phyloP scores from a whole-genome alignment of 768 basidiomycete species.

The Crepidotus variabilis region DNA sequence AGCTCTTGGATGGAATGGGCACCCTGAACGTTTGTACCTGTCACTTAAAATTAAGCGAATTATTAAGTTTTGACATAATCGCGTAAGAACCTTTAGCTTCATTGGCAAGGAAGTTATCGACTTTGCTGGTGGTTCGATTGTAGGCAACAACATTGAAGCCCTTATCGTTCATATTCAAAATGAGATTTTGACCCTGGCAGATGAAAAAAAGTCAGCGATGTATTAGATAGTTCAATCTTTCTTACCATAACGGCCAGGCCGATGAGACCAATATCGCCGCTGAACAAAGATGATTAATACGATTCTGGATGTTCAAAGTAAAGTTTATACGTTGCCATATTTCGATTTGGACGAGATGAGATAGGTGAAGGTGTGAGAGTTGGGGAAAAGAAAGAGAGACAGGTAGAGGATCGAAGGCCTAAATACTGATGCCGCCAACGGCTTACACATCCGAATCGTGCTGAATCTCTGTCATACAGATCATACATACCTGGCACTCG shows the following conservation, averaged over 20 bases:
- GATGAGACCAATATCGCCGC: conserved; percentile 97
- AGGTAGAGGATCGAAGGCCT: conserved; percentile 13
- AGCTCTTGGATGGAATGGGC: conserved; percentile 94
- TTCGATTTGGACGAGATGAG: conserved; percentile 35
- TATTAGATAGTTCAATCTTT: too few relatives aligned
- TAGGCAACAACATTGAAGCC: conserved; percentile 96
- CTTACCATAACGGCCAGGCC: conserved; percentile 97
- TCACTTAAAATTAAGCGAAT: conserved; percentile 10
- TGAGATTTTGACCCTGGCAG: conserved; percentile 88
- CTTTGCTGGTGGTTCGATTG: conserved; percentile 96
- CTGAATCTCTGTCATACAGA: conserved; percentile 6
- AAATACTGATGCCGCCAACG: conserved; percentile 20
- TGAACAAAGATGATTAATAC: conserved; percentile 28
- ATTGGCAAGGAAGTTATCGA: conserved; percentile 92
- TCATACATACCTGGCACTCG: not conserved
- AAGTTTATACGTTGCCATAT: conserved; percentile 39
- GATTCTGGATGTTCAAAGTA: conserved; percentile 4
- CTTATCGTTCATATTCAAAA: conserved; percentile 99
- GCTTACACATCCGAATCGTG: conserved; percentile 23
- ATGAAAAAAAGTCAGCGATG: conserved; percentile 10
- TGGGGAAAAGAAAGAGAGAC: conserved; percentile 24
- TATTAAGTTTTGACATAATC: conserved; percentile 11
- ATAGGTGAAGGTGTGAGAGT: conserved; percentile 27
- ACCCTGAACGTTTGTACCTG: conserved; percentile 93
- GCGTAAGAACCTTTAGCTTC: conserved; percentile 86